Conservation (phyloP, 805 yeast genomes). For the Wickerhamomyces hampshirensis region DNA sequence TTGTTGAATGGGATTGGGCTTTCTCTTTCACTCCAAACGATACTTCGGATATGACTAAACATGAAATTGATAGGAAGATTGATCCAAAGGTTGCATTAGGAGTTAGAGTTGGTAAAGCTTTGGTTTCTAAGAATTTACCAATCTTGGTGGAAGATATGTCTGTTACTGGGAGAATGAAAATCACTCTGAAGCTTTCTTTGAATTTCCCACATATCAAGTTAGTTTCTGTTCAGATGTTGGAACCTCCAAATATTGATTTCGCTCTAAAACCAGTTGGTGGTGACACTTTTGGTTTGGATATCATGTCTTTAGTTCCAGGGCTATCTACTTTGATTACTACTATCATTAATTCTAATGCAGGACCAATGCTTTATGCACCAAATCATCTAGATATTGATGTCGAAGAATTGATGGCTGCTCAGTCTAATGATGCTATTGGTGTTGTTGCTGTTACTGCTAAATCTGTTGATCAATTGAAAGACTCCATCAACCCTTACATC, state of each 20-base stretch:
- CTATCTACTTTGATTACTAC: conserved; percentile 66
- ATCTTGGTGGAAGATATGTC: conserved; percentile 78
- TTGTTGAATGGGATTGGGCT: conserved; percentile 80
- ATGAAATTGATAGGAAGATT: conserved; percentile 61
- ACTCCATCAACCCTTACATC: conserved; percentile 57
- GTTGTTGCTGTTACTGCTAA: conserved; percentile 59
- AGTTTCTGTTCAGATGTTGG: conserved; percentile 68
- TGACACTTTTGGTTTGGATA: conserved; percentile 80
- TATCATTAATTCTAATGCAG: conserved; percentile 62
- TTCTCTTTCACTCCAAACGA: conserved; percentile 79
- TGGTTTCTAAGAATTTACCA: conserved; percentile 73
- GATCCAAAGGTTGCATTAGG: conserved; percentile 82
- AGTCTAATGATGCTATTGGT: conserved; percentile 65
- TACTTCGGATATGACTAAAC: conserved; percentile 77
- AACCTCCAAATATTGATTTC: conserved; percentile 75
- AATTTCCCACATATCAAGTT: conserved; percentile 75
- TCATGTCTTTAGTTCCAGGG: conserved; percentile 82
- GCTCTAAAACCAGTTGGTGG: conserved; percentile 85
- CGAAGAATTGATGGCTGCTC: conserved; percentile 61
- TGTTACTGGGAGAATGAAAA: conserved; percentile 62
- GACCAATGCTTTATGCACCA: conserved; percentile 81
- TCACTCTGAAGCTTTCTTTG: conserved; percentile 55
- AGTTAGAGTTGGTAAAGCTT: conserved; percentile 75
- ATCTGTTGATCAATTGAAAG: conserved; percentile 46
- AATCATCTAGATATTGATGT: conserved; percentile 73